Evolutionary conservation across 2,329 filamentous ascomycete species (phyloP).

Genomic region (Aspergillus sclerotialis): DNA sequence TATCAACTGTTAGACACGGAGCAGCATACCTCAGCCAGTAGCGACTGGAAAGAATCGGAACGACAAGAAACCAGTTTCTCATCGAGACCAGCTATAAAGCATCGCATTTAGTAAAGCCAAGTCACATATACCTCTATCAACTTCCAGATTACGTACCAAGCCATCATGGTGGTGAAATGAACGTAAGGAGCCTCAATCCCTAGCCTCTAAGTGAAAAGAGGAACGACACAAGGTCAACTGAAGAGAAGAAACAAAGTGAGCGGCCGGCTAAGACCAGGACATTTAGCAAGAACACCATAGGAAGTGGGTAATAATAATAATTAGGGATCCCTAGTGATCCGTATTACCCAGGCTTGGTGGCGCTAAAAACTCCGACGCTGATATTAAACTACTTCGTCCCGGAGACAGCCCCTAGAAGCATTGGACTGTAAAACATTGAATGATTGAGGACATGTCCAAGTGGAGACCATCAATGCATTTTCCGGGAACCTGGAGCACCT

Average conservation of each 20-base stretch:
- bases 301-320: conserved; percentile 14
- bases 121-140: too few species aligned
- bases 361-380: conserved; percentile 13
- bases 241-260: conserved; percentile 14
- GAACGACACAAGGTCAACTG: conserved; percentile 7
- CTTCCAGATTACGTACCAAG: conserved; percentile 17
- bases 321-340: conserved; percentile 15
- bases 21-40: conserved; percentile 1
- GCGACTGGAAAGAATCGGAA: background rate
- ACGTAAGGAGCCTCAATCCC: conserved; percentile 25
- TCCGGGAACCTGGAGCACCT: too few species aligned
- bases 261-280: too few species aligned
- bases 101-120: too few species aligned
- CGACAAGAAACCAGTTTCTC: conserved; percentile 4
- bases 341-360: conserved; percentile 4
- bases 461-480: background rate
- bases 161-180: conserved; percentile 5
- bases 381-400: conserved; percentile 13
- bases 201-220: conserved; percentile 11
- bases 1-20: conserved; percentile 2
- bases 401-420: too few species aligned
- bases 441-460: background rate
- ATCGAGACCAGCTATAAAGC: conserved; percentile 6
- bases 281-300: conserved; percentile 4
- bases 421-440: too few species aligned